A percentile compares a stretch with the other conserved stretches of the same genome.
phyloP scores from a whole-genome alignment of 1,284 basidiomycete species.

The Fomitopsis betulina region DNA sequence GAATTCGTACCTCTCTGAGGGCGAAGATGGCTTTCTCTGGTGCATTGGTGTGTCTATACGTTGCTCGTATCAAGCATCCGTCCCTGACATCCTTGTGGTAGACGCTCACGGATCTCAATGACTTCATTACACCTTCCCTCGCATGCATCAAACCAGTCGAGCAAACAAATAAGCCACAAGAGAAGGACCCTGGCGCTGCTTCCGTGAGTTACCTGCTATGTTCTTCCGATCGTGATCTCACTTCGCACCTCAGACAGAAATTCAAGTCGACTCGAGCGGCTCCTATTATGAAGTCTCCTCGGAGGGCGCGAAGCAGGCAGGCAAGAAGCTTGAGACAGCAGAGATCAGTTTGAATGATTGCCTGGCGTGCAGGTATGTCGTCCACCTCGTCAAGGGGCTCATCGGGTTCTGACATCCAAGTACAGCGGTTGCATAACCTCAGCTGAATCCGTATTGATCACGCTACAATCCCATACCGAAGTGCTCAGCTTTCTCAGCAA shows the following conservation, averaged over 20 bases:
- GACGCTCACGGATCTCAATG: conserved; percentile 94
- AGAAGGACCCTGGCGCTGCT: conserved; percentile 50
- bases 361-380: conserved; percentile 76
- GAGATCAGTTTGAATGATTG: conserved; percentile 97
- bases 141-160: conserved; percentile 97
- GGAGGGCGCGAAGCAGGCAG: conserved; percentile 20
- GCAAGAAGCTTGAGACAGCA: conserved; percentile 79
- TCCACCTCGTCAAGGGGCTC: background rate
- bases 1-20: background rate
- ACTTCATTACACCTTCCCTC: conserved; percentile 97
- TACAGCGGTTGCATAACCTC: conserved; percentile 95
- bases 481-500: conserved; percentile 72
- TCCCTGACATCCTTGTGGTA: conserved; percentile 24
- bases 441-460: conserved; percentile 95
- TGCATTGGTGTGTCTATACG: conserved; percentile 61
- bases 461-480: conserved; percentile 94
- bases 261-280: conserved; percentile 79
- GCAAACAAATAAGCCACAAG: conserved; percentile 46
- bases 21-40: conserved; percentile 85
- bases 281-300: conserved; percentile 72
- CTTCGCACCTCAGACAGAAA: conserved; percentile 66
- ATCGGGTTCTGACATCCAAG: background rate
- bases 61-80: background rate
- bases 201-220: conserved; percentile 39
- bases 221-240: background rate